phyloP scores from a whole-genome alignment of 495 filamentous ascomycete genomes.

The Xylaria cubensis region DNA sequence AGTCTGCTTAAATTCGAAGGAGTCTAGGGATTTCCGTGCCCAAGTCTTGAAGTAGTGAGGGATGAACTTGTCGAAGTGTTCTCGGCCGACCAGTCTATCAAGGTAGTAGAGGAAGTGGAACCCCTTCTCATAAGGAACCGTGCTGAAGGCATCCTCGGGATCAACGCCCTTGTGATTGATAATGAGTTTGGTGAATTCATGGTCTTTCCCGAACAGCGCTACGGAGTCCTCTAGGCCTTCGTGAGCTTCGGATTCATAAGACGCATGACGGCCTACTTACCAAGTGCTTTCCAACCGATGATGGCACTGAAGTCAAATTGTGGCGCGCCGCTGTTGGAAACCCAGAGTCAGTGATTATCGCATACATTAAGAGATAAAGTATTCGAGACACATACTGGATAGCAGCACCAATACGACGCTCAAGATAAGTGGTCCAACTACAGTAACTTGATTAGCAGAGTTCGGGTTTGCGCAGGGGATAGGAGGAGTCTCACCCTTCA shows the following conservation, averaged over 20 bases:
- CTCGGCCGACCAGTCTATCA: constrained; percentile 82
- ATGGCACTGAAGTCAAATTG: constrained; percentile 93
- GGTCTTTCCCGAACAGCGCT: constrained; percentile 74
- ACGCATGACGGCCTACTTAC: constrained; percentile 38
- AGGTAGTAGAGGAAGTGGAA: constrained; percentile 74
- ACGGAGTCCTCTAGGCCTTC: constrained; percentile 68
- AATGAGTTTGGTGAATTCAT: constrained; percentile 91
- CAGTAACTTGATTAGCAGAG: constrained; percentile 40
- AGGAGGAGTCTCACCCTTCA: background rate
- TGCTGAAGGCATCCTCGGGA: constrained; percentile 93
- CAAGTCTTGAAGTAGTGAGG: constrained; percentile 91
- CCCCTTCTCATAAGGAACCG: constrained; percentile 77
- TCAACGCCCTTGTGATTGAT: constrained; percentile 87
- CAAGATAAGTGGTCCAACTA: constrained; percentile 94
- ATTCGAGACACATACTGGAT: constrained; percentile 56
- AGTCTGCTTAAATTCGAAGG: constrained; percentile 89
- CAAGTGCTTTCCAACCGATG: constrained; percentile 74
- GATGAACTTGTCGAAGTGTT: constrained; percentile 91
- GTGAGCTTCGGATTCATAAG: constrained; percentile 46
- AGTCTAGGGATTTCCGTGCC: constrained; percentile 82
- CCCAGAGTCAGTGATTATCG: background rate
- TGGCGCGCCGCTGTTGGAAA: constrained; percentile 61
- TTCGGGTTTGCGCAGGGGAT: background rate
- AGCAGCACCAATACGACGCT: constrained; percentile 72
- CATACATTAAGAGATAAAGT: background rate